Base-by-base conservation (phyloP, 805 yeast genomes). In the Wickerhamiella cacticola region DNA sequence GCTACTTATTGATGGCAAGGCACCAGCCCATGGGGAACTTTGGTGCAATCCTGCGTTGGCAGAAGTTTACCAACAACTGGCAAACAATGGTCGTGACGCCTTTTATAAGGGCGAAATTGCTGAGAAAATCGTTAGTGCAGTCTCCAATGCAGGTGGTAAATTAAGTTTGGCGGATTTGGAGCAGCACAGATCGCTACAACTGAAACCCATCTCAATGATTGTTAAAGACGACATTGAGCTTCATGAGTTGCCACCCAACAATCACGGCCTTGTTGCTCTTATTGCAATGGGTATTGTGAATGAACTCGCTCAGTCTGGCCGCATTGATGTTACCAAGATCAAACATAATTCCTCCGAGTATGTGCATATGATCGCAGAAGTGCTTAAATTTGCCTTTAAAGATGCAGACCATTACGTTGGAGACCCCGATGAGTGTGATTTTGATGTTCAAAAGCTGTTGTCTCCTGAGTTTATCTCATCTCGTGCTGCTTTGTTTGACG, bases 201-300 rank as follows among this genome's bases (percentile, higher is more conserved):
- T 81, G 21, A 79, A 78, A 1, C 89, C 94, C 2, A 74, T 82
- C 16, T 63, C 65, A 15, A 61, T 74, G 47, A 41, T 51, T 7
- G 52, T 56, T 9, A 69, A 77, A 48, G 65, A 73, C 41, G 82
- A 74, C 9, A 68, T 71, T 43, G 71, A 68, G 24, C 67, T 83
- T 22, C 80, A 88, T 84, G 92, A 83, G 60, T 78, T 82, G 52
- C 92, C 94, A 9, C 94, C 94, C 12, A 82, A 79, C 61, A 85
- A 89, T 3, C 85, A 83, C 47, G 94, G 94, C 7, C 63, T 83
- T 12, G 82, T 83, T 40, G 92, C 88, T 0, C 65, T 83, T 44
- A 64, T 81, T 15, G 78, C 89, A 0, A 62, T 82, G 44, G 92
- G 89, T 0, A 68, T 80, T 39, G 71, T 83, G 52, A 71, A 70